Percentiles rank a stretch among this genome's conserved stretches.
Conservation (phyloP, 2,329 filamentous ascomycete genomes). For the Myriangium duriaei region DNA sequence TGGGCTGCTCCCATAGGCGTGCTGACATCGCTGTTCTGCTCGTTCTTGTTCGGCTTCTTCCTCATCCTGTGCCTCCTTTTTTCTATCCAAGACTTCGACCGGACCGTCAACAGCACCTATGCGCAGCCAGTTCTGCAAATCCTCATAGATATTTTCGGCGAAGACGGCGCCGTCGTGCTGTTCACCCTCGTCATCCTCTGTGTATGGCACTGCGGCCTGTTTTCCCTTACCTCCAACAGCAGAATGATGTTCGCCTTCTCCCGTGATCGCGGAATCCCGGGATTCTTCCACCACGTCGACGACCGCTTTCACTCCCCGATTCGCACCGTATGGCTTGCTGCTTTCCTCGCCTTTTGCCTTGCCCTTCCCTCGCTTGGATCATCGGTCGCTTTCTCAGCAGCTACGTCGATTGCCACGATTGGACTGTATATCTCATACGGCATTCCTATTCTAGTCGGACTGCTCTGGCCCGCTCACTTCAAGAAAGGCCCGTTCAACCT, state of each 20-base stretch:
- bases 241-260: slow-evolving; percentile 49
- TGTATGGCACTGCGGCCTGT: slow-evolving; percentile 49
- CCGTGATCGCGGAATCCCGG: slow-evolving; percentile 42
- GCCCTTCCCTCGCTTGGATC: slow-evolving; percentile 44
- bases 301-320: slow-evolving; percentile 37
- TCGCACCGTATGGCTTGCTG: slow-evolving; percentile 44
- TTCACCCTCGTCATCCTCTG: slow-evolving; percentile 46
- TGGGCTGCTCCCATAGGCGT: slow-evolving; percentile 48
- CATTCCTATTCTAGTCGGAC: slow-evolving; percentile 42
- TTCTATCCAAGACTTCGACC: slow-evolving; percentile 44
- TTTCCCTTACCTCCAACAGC: slow-evolving; percentile 44
- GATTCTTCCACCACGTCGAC: slow-evolving; percentile 44
- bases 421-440: slow-evolving; percentile 48
- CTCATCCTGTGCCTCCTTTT: slow-evolving; percentile 46
- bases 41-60: slow-evolving; percentile 46
- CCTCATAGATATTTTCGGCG: slow-evolving; percentile 44
- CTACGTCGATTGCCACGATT: slow-evolving; percentile 47
- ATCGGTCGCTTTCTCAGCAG: slow-evolving; percentile 43
- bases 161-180: slow-evolving; percentile 42
- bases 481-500: slow-evolving; percentile 46
- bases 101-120: slow-evolving; percentile 33
- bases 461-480: slow-evolving; percentile 41
- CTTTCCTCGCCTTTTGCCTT: slow-evolving; percentile 41
- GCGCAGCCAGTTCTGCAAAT: slow-evolving; percentile 47
- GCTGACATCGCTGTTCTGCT: slow-evolving; percentile 44